Percentiles rank a stretch among this genome's conserved stretches.
phyloP scores from a whole-genome alignment of 768 basidiomycete species.

The Cyathus striatus region DNA sequence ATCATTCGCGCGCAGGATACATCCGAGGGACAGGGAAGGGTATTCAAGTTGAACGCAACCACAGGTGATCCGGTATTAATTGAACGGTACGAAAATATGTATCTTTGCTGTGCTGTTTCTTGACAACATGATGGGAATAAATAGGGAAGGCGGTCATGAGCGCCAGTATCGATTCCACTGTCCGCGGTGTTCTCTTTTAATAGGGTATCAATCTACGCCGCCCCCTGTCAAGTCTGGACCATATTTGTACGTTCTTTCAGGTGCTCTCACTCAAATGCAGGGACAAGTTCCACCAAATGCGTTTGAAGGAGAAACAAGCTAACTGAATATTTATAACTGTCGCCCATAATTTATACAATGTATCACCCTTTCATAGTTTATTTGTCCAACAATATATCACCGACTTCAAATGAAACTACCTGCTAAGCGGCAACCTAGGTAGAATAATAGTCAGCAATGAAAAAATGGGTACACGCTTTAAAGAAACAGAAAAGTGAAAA shows the following conservation, averaged over 20 bases:
- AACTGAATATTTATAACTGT: slow-evolving; percentile 6
- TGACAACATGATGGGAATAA: slow-evolving; percentile 3
- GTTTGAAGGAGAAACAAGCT: slow-evolving; percentile 53
- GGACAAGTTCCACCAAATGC: slow-evolving; percentile 83
- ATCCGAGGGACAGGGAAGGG: slow-evolving; percentile 48
- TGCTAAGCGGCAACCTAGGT: slow-evolving; percentile 2
- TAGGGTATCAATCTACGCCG: slow-evolving; percentile 75
- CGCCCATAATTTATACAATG: not conserved
- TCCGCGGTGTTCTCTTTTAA: slow-evolving; percentile 59
- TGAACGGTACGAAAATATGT: slow-evolving; percentile 55
- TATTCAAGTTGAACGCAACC: slow-evolving; percentile 86
- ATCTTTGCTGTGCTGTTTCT: slow-evolving; percentile 2
- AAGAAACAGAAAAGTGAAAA: slow-evolving; percentile 10
- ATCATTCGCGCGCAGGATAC: slow-evolving; percentile 74
- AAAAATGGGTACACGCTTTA: too few species aligned
- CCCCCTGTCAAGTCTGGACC: slow-evolving; percentile 74
- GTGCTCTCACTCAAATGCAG: slow-evolving; percentile 84
- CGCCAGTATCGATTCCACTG: slow-evolving; percentile 70
- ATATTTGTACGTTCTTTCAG: slow-evolving; percentile 75
- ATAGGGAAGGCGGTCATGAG: slow-evolving; percentile 65
- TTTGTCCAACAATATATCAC: not conserved
- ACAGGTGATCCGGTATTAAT: slow-evolving; percentile 66
- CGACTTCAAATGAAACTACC: slow-evolving; percentile 1
- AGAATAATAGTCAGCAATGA: too few species aligned
- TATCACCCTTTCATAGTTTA: not conserved